Percentiles rank a stretch among this genome's conserved stretches.
Evolutionary conservation across 768 basidiomycete species (phyloP).

Genomic region (Boletus tomentosulus): DNA sequence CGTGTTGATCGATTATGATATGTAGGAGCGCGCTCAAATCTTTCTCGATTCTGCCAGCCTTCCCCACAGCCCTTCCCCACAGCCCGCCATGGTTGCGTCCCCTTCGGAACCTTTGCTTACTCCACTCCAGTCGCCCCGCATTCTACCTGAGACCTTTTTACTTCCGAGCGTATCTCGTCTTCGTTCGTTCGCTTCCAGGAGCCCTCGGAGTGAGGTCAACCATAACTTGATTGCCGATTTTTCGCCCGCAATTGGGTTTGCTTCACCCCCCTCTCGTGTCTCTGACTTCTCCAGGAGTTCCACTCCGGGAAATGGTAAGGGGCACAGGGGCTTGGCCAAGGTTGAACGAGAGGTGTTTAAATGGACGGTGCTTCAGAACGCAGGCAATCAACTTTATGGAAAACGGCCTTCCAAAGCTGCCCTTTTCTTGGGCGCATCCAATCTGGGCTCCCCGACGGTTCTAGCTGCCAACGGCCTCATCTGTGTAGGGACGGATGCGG

Average conservation of each 20-base stretch:
- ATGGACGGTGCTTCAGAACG: constrained; percentile 66
- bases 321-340: constrained; percentile 15
- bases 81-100: constrained; percentile 31
- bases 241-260: constrained; percentile 40
- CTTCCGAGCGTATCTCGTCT: constrained; percentile 78
- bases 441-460: constrained; percentile 68
- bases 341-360: constrained; percentile 59
- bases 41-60: constrained; percentile 38
- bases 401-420: constrained; percentile 55
- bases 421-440: constrained; percentile 53
- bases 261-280: constrained; percentile 60
- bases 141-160: constrained; percentile 50
- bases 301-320: constrained; percentile 41
- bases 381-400: constrained; percentile 54
- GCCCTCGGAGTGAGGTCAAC: constrained; percentile 38
- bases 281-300: constrained; percentile 69
- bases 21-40: constrained; percentile 33
- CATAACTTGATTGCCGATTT: constrained; percentile 43
- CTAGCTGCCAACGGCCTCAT: constrained; percentile 83
- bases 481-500: constrained; percentile 81
- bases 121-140: background rate
- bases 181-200: constrained; percentile 59
- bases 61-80: constrained; percentile 36
- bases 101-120: constrained; percentile 27
- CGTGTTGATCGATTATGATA: constrained; percentile 18